Percentiles rank a stretch among this genome's conserved stretches.
Evolutionary conservation across 176 grass and related monocot genomes (phyloP).

Genomic region (Saccharum spontaneum): DNA sequence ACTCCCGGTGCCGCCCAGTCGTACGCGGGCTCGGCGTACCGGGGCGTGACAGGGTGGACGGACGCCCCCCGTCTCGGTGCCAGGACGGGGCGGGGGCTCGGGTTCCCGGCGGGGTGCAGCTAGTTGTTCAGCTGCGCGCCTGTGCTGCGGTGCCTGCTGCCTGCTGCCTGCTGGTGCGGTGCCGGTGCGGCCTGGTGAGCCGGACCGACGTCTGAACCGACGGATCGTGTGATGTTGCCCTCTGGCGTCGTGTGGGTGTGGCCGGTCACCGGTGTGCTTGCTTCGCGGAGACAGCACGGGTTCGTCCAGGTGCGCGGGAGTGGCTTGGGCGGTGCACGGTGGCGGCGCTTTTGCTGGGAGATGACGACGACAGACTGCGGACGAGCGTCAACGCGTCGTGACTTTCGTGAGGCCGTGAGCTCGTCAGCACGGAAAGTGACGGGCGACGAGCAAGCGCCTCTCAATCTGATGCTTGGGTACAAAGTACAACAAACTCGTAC

Average conservation of each 20-base stretch:
- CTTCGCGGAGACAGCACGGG: slow-evolving; percentile 18
- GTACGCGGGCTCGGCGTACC: background rate
- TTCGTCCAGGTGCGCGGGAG: background rate
- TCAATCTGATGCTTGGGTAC: background rate
- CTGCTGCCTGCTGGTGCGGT: background rate
- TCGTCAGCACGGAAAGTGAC: background rate
- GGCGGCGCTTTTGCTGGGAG: background rate
- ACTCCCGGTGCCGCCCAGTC: background rate
- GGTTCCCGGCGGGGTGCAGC: too few relatives aligned
- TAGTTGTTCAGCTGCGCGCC: background rate
- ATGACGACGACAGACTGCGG: background rate
- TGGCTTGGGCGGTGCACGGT: background rate
- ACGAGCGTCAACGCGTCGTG: background rate
- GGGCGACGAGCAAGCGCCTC: background rate
- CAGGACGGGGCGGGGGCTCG: too few relatives aligned
- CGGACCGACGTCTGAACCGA: background rate
- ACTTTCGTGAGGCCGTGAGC: background rate
- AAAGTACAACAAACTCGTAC: too few relatives aligned
- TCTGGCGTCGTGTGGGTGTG: background rate
- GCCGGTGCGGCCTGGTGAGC: background rate
- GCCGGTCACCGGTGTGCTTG: background rate
- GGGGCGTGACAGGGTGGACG: slow-evolving; percentile 10
- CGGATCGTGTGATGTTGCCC: background rate
- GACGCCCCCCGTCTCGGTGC: background rate
- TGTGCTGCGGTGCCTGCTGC: background rate